Evolutionary conservation across 2,329 filamentous ascomycete genomes (phyloP).

Genomic region (Akanthomyces muscarius): DNA sequence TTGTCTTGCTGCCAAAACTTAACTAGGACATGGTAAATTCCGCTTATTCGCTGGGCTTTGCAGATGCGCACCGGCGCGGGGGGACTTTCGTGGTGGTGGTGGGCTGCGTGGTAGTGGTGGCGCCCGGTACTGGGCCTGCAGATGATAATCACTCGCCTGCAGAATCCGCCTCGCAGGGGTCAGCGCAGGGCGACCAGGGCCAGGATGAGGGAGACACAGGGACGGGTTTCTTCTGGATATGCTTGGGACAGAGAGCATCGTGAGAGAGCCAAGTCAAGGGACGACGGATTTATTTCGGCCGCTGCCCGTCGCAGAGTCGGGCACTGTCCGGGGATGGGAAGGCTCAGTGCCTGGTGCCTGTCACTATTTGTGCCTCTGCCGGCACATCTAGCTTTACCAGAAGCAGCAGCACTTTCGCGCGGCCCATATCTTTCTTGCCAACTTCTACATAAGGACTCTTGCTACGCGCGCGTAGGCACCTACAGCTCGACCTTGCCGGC

Average conservation of each 20-base stretch:
- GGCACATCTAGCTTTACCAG: neutral
- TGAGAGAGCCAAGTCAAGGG: neutral
- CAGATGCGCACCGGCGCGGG: neutral
- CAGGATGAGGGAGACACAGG: neutral
- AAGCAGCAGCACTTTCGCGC: neutral
- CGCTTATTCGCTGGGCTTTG: neutral
- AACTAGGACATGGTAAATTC: neutral
- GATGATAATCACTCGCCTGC: conserved; percentile 15
- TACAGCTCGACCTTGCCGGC: too few relatives aligned
- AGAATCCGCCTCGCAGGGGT: conserved; percentile 4
- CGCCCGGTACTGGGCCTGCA: conserved; percentile 1
- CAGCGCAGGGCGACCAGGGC: neutral
- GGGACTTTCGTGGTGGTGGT: neutral
- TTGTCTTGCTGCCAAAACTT: too few relatives aligned
- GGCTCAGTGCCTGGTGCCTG: neutral
- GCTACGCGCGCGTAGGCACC: too few relatives aligned
- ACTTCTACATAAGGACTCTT: too few relatives aligned
- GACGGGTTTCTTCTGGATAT: too few relatives aligned
- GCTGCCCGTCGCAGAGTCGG: neutral
- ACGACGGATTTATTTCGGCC: neutral
- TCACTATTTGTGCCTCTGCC: neutral
- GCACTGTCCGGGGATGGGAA: neutral
- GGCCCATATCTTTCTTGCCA: neutral
- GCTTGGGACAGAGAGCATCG: neutral
- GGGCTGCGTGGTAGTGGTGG: neutral